Conservation (phyloP, 108 stramenopile genomes). For the Aurantiochytrium sp. region DNA sequence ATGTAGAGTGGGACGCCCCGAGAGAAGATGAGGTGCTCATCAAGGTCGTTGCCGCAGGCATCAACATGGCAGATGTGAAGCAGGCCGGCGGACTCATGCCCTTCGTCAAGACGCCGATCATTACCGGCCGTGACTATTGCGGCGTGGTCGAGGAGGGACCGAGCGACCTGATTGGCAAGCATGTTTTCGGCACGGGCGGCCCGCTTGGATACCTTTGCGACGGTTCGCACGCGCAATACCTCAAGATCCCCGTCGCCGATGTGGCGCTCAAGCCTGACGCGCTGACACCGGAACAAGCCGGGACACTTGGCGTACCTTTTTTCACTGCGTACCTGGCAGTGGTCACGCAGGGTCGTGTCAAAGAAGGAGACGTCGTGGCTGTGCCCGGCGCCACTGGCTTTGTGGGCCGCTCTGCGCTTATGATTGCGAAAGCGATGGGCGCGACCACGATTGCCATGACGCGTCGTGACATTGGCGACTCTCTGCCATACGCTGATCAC, state of each 20-base stretch:
- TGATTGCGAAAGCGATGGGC: not conserved
- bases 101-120: not conserved
- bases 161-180: not conserved
- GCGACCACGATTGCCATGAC: not conserved
- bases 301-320: not conserved
- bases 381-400: not conserved
- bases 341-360: not conserved
- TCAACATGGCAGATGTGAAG: not conserved
- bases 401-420: not conserved
- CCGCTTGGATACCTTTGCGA: not conserved
- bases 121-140: not conserved
- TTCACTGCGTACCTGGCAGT: not conserved
- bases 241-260: not conserved
- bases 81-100: not conserved
- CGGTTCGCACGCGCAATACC: not conserved
- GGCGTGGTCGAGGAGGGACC: not conserved
- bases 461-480: not conserved
- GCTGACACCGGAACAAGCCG: not conserved
- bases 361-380: not conserved
- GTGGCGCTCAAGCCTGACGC: not conserved
- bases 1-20: not conserved
- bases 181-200: not conserved
- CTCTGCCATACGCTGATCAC: not conserved
- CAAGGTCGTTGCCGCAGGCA: not conserved
- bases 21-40: not conserved